These are phyloP conservation scores for Talaromyces wortmannii DNA, from an alignment of 495 filamentous ascomycete species.

Conservation along the genomic window DNA sequence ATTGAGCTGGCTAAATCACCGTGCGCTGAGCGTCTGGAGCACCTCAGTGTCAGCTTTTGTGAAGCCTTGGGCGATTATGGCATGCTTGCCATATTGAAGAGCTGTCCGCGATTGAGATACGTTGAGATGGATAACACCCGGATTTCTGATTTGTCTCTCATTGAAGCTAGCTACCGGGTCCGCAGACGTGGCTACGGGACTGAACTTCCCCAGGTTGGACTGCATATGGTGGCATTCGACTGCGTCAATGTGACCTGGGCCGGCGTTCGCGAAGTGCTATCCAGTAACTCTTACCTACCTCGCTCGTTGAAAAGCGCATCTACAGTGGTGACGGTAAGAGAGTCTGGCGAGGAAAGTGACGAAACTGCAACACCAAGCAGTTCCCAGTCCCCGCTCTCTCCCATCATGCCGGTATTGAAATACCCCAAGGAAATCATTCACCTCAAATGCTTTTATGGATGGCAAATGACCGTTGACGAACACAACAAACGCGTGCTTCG, in stretches of 20 bases:
- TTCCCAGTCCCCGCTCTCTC: slow-evolving; percentile 6
- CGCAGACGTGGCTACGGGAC: slow-evolving; percentile 54
- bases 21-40: slow-evolving; percentile 61
- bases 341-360: not conserved
- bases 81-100: slow-evolving; percentile 75
- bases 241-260: slow-evolving; percentile 89
- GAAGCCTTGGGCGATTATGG: slow-evolving; percentile 78
- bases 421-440: slow-evolving; percentile 70
- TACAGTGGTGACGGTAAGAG: slow-evolving; percentile 6
- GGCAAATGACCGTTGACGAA: slow-evolving; percentile 90
- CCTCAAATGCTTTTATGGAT: slow-evolving; percentile 90
- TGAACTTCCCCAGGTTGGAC: slow-evolving; percentile 49
- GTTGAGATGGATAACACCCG: slow-evolving; percentile 94
- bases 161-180: slow-evolving; percentile 74
- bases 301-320: slow-evolving; percentile 23
- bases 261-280: slow-evolving; percentile 79
- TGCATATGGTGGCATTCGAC: slow-evolving; percentile 84
- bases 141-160: slow-evolving; percentile 78
- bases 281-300: slow-evolving; percentile 66
- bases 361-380: too few relatives aligned
- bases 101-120: slow-evolving; percentile 58
- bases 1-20: slow-evolving; percentile 67
- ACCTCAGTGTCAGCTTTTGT: slow-evolving; percentile 86
- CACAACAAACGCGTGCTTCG: slow-evolving; percentile 77
- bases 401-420: slow-evolving; percentile 17